These are phyloP conservation scores for Cichorium intybus DNA, from an alignment of 140 eudicot species.

Conservation along the genomic window DNA sequence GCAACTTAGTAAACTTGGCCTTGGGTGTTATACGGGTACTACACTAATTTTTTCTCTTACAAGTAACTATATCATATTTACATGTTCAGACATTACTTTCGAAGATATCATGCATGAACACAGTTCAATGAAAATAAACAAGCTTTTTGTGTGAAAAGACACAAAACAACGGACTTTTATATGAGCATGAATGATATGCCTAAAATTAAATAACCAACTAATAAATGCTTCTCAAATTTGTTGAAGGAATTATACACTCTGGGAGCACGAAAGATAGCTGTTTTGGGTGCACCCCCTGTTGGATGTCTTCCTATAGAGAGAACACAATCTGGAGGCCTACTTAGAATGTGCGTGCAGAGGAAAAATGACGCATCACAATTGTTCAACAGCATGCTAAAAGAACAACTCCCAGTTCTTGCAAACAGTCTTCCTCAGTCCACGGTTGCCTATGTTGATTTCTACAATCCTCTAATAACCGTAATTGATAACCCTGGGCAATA, in stretches of 20 bases:
- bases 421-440: slow-evolving; percentile 22
- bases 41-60: too few species aligned
- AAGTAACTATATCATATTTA: too few species aligned
- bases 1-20: slow-evolving; percentile 18
- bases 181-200: too few species aligned
- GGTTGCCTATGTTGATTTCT: slow-evolving; percentile 35
- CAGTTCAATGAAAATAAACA: neutral
- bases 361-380: slow-evolving; percentile 25
- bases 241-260: slow-evolving; percentile 2
- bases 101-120: neutral
- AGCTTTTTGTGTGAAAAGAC: too few species aligned
- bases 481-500: slow-evolving; percentile 25
- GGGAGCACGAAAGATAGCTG: slow-evolving; percentile 33
- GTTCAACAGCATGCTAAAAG: slow-evolving; percentile 28
- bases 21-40: slow-evolving; percentile 30
- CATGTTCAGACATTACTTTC: too few species aligned
- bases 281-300: slow-evolving; percentile 23
- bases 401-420: slow-evolving; percentile 8
- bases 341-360: slow-evolving; percentile 23
- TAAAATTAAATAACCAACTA: too few species aligned
- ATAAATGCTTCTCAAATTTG: neutral
- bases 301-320: slow-evolving; percentile 37
- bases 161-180: too few species aligned
- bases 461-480: slow-evolving; percentile 23
- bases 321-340: slow-evolving; percentile 28